Percentiles rank a stretch among this genome's conserved stretches.
These are phyloP conservation scores for Leccinum griseonigrum DNA, from an alignment of 1,284 basidiomycete species.

Conservation along the genomic window DNA sequence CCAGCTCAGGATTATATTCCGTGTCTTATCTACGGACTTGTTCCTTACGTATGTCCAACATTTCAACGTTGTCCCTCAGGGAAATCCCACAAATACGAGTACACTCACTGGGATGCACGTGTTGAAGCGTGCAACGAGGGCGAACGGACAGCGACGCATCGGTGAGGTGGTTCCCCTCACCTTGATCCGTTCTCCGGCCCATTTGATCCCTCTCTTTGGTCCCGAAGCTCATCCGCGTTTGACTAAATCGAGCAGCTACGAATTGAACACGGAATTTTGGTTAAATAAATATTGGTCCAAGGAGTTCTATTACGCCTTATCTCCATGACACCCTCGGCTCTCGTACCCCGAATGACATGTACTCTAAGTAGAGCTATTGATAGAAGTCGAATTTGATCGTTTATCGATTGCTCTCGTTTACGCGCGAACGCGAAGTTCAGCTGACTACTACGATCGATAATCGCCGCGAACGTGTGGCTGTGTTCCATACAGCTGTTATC, in stretches of 20 bases:
- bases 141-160: neutral
- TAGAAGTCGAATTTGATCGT: too few relatives aligned
- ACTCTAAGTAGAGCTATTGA: too few relatives aligned
- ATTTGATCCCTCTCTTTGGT: neutral
- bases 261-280: conserved; percentile 1
- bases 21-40: neutral
- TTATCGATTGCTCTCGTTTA: too few relatives aligned
- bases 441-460: too few relatives aligned
- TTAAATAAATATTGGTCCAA: conserved; percentile 2
- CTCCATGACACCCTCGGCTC: neutral
- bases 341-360: too few relatives aligned
- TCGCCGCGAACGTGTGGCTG: too few relatives aligned
- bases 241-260: neutral
- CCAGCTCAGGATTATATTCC: neutral
- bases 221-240: neutral
- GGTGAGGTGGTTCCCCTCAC: neutral
- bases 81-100: neutral
- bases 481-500: too few relatives aligned
- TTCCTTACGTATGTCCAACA: neutral
- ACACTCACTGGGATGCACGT: neutral
- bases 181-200: neutral
- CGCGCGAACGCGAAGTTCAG: too few relatives aligned
- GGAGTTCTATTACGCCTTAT: neutral
- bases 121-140: neutral
- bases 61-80: neutral